Percentiles rank a stretch among this genome's conserved stretches.
These are phyloP conservation scores for Diutina rugosa DNA, from an alignment of 1,139 yeast genomes.

Conservation along the genomic window DNA sequence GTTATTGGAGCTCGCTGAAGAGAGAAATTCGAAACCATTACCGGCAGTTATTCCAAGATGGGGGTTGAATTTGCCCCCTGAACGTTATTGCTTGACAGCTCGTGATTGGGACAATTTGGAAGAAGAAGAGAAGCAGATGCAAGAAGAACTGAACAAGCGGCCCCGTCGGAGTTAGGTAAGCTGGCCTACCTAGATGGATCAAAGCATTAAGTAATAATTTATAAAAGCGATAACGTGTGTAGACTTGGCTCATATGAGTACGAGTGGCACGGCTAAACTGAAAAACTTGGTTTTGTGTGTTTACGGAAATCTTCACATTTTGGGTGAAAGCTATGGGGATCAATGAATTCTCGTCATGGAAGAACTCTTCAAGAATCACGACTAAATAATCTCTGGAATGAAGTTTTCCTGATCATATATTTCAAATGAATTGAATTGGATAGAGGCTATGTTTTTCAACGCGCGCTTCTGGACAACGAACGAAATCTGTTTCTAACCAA, in stretches of 20 bases:
- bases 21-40: constrained; percentile 75
- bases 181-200: background rate
- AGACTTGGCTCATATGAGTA: too few relatives aligned
- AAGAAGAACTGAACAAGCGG: background rate
- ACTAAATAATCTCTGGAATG: too few relatives aligned
- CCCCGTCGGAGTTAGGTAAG: background rate
- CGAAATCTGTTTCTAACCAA: background rate
- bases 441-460: background rate
- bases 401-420: too few relatives aligned
- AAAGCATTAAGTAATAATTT: background rate
- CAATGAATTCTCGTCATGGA: too few relatives aligned
- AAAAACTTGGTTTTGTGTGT: too few relatives aligned
- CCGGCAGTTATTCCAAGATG: constrained; percentile 89
- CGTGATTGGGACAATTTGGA: constrained; percentile 46
- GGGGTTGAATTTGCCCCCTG: constrained; percentile 94
- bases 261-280: too few relatives aligned
- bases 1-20: constrained; percentile 80
- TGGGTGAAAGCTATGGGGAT: too few relatives aligned
- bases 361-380: too few relatives aligned
- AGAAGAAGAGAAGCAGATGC: constrained; percentile 10
- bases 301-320: too few relatives aligned
- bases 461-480: constrained; percentile 1
- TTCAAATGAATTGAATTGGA: background rate
- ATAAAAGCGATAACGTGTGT: background rate
- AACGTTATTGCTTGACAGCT: constrained; percentile 87